Evolutionary conservation across 2,329 filamentous ascomycete genomes (phyloP).

Genomic region (Fonsecaea monophora): DNA sequence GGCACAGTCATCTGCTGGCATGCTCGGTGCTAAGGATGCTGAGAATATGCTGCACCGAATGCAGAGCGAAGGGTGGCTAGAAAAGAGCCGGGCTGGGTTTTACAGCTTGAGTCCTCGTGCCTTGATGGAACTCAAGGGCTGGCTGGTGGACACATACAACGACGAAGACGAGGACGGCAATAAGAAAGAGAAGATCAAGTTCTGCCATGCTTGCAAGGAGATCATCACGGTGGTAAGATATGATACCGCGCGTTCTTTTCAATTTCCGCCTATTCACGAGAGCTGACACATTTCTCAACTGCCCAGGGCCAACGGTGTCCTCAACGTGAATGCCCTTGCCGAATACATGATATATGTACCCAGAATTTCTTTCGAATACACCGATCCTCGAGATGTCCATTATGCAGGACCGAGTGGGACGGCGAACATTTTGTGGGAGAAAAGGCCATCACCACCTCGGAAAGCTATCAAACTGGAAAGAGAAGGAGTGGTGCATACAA

Average conservation of each 20-base stretch:
- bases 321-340: slow-evolving; percentile 69
- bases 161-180: slow-evolving; percentile 64
- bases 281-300: slow-evolving; percentile 13
- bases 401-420: slow-evolving; percentile 60
- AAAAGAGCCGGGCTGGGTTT: slow-evolving; percentile 72
- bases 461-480: slow-evolving; percentile 41
- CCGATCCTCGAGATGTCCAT: slow-evolving; percentile 68
- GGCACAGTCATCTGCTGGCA: slow-evolving; percentile 46
- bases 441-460: slow-evolving; percentile 51
- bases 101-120: slow-evolving; percentile 78
- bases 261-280: background rate
- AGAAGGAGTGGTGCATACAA: slow-evolving; percentile 39
- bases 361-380: slow-evolving; percentile 74
- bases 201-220: slow-evolving; percentile 86
- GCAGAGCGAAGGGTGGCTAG: slow-evolving; percentile 82
- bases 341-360: slow-evolving; percentile 79
- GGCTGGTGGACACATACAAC: slow-evolving; percentile 90
- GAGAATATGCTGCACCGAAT: slow-evolving; percentile 73
- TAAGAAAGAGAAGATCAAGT: slow-evolving; percentile 75
- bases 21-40: slow-evolving; percentile 77
- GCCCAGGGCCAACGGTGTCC: slow-evolving; percentile 74
- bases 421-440: slow-evolving; percentile 62
- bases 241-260: slow-evolving; percentile 7
- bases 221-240: slow-evolving; percentile 74
- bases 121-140: slow-evolving; percentile 82